Evolutionary conservation across 352 stramenopile genomes (phyloP), one percentile per base, ranked within the genome.

Genomic region (Phytophthora crassamura): DNA sequence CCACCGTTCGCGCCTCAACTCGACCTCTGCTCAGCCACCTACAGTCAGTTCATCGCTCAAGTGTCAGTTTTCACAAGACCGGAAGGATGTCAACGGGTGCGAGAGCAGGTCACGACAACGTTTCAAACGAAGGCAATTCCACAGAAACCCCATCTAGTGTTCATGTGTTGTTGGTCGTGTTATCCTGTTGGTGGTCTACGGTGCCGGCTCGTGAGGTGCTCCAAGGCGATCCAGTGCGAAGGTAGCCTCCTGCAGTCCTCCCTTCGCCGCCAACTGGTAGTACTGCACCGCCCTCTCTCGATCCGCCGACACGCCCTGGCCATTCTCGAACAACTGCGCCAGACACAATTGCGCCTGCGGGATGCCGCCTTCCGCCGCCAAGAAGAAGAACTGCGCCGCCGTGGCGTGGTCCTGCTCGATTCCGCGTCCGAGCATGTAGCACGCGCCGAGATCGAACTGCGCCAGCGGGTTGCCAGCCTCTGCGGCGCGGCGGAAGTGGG

Each of bases 371-470:
- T 77, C 68, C 16, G 92, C 86, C 15, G 84, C 86, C 2, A 89
- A 70, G 45, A 94, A 75, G 57, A 94, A 91, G 59, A 90, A 92
- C 57, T 91, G 75, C 32, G 86, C 84, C 1, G 86, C 86, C 54
- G 88, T 77, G 8, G 64, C 32, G 20, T 76, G 43, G 61, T 90
- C 78, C 41, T 78, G 75, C 14, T 72, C 68, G 7, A 90, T 75
- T 10, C 85, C 83, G 36, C 83, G 81, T n/a, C 82, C 87, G 30
- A 95, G 70, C 73, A 91, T 81, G 52, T 83, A 92, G 62, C 85
- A 94, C 32, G 84, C 85, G n/a, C 84, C 87, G 1, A 95, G 45
- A 59, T 93, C 83, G 63, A 95, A 95, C 62, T 93, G 84, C 20
- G 87, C 86, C 22, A 66, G 52, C 8, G 78, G 68, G 35, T 88